Percentiles rank a stretch among this genome's conserved stretches.
phyloP scores from a whole-genome alignment of 768 basidiomycete genomes.

The Chlorophyllum brunneum region DNA sequence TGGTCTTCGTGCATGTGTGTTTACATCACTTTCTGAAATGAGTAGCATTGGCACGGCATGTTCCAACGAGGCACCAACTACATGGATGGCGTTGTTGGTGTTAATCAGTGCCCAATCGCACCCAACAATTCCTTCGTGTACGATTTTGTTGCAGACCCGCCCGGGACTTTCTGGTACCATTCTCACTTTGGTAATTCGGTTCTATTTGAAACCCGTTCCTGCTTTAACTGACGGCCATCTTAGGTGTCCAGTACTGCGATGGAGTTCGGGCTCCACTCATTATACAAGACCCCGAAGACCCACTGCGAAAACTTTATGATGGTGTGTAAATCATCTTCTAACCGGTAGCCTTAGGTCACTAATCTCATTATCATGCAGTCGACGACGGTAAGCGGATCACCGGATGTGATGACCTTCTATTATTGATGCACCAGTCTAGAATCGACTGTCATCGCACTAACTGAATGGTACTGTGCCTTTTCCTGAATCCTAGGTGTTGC shows the following conservation, averaged over 20 bases:
- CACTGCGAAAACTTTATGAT: conserved; percentile 17
- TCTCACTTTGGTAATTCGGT: conserved; percentile 15
- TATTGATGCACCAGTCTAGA: conserved; percentile 28
- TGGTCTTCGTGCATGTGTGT: not conserved
- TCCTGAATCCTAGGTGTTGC: not conserved
- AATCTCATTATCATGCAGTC: conserved; percentile 14
- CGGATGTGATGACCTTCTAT: conserved; percentile 19
- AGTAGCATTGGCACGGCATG: conserved; percentile 44
- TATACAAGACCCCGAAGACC: conserved; percentile 24
- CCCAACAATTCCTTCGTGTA: conserved; percentile 36
- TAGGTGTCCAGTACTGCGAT: conserved; percentile 41
- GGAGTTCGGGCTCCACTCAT: conserved; percentile 40
- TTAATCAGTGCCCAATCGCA: conserved; percentile 39
- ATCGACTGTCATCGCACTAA: conserved; percentile 34
- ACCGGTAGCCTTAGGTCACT: not conserved
- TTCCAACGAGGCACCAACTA: conserved; percentile 31
- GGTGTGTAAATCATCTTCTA: not conserved
- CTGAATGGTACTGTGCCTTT: conserved; percentile 38
- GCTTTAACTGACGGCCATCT: not conserved
- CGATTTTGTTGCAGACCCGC: conserved; percentile 29
- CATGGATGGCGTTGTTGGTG: conserved; percentile 36
- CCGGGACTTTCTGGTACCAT: conserved; percentile 42
- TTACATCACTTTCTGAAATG: not conserved
- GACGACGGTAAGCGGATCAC: conserved; percentile 28
- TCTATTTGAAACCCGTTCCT: not conserved